These are phyloP conservation scores for Datura wrightii DNA, from an alignment of 257 asterid species.

Conservation along the genomic window DNA sequence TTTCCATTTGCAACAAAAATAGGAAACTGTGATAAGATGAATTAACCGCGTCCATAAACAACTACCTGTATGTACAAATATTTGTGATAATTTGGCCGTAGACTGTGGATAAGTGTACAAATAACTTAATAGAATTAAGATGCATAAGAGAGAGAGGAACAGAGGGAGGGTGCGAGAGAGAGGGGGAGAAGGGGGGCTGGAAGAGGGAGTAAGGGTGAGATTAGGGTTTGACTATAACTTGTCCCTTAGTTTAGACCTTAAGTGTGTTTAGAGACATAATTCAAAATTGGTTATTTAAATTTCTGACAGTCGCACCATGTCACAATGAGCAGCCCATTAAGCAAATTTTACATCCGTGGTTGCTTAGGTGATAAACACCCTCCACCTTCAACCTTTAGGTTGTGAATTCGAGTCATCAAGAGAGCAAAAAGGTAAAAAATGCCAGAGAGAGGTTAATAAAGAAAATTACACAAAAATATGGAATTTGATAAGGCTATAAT, in stretches of 20 bases:
- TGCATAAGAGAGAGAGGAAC: neutral
- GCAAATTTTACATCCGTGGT: no score
- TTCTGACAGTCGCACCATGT: no score
- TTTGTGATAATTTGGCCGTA: neutral
- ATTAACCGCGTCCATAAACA: neutral
- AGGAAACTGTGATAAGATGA: neutral
- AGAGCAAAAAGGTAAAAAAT: no score
- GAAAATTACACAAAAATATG: neutral
- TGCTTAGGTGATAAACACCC: no score
- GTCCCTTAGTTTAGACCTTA: neutral
- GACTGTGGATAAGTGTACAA: neutral
- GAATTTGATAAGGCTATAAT: neutral
- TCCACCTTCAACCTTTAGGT: no score
- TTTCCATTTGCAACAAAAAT: neutral
- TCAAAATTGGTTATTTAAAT: neutral
- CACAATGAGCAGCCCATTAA: no score
- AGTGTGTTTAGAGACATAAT: neutral
- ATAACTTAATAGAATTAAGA: neutral
- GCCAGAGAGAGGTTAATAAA: no score
- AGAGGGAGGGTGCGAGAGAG: neutral
- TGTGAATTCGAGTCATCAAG: no score
- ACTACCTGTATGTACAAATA: neutral
- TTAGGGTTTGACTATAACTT: neutral
- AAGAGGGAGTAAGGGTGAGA: no score
- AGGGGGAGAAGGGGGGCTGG: neutral